Base-by-base conservation (phyloP, 2,329 filamentous ascomycete species). In the Trichoderma sp. region DNA sequence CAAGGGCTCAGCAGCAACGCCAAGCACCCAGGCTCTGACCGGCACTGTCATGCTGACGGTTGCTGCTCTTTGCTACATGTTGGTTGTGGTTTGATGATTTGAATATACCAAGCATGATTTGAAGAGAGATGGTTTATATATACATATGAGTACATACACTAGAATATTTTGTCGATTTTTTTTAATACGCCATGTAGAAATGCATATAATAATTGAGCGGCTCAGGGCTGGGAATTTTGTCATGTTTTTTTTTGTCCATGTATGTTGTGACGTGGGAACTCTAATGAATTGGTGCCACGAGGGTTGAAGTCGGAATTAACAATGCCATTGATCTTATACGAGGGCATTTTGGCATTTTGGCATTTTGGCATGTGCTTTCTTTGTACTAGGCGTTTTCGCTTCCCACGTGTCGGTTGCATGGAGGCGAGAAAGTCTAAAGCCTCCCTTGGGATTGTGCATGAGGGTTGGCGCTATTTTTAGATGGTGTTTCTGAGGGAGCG, bases 111-210 rank as follows among this genome's bases (percentile, higher is more conserved):
- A 16, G 53, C 35, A 74, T 67, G 63, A 74, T 56, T 38, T 63
- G 35, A 45, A 71, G 50, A 56, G 71, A 74, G 45, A 74, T 56
- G 27, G 41, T 45, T 35, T 27, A 29, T 24, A 45, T 59, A 56
- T 74, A 65, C 41, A 74, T 66, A 74, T 16, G 63, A 33, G 50
- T 67, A 74, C 62, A 74, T 60, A 74, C n/a, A 59, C 24, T 74
- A 74, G 62, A 74, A 24, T 33, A 45, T 41, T 41, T 65, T 45
- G 41, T 45, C 41, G 41, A 45, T 41, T 59, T 59, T 21, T 59
- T 41, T 27, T 72, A 62, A 53, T 63, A 50, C 3, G 50, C n/a
- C 50, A 56, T 56, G 50, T 33, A n/a, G 59, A 63, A 31, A 35
- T 35, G 60, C 29, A 50, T 21, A 16, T 35, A 24, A 69, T 53